Conservation (phyloP, 768 basidiomycete genomes). For the Panaeolus cyanescens region DNA sequence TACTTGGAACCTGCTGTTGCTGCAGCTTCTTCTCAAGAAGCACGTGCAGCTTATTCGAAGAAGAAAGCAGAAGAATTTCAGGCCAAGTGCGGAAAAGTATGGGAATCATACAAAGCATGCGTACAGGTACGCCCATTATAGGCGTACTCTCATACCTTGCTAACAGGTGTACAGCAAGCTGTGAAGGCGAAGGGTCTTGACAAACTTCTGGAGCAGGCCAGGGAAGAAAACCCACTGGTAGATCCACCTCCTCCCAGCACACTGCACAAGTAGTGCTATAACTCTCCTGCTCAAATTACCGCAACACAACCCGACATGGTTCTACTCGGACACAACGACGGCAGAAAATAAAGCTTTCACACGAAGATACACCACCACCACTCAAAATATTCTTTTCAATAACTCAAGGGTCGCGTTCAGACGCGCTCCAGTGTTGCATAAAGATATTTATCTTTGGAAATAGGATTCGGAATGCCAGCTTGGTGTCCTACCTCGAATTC, state of each 20-base stretch:
- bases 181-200: slow-evolving; percentile 78
- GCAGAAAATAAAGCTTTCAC: no score
- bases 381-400: not conserved
- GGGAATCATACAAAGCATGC: slow-evolving; percentile 79
- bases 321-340: no score
- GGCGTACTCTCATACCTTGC: not conserved
- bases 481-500: no score
- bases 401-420: no score
- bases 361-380: not conserved
- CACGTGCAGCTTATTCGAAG: slow-evolving; percentile 61
- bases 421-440: no score
- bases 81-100: slow-evolving; percentile 78
- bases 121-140: slow-evolving; percentile 63
- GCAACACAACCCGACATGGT: no score
- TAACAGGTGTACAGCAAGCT: slow-evolving; percentile 77
- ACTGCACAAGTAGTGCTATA: not conserved
- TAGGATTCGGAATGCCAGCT: no score
- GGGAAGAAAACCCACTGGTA: slow-evolving; percentile 75
- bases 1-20: slow-evolving; percentile 84
- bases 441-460: no score
- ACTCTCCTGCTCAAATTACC: no score
- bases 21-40: slow-evolving; percentile 36
- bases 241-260: slow-evolving; percentile 49
- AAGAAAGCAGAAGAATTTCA: slow-evolving; percentile 90
- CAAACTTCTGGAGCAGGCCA: slow-evolving; percentile 74